These are phyloP conservation scores for Dactylonectria estremocensis DNA, from an alignment of 2,329 filamentous ascomycete genomes.

Conservation along the genomic window DNA sequence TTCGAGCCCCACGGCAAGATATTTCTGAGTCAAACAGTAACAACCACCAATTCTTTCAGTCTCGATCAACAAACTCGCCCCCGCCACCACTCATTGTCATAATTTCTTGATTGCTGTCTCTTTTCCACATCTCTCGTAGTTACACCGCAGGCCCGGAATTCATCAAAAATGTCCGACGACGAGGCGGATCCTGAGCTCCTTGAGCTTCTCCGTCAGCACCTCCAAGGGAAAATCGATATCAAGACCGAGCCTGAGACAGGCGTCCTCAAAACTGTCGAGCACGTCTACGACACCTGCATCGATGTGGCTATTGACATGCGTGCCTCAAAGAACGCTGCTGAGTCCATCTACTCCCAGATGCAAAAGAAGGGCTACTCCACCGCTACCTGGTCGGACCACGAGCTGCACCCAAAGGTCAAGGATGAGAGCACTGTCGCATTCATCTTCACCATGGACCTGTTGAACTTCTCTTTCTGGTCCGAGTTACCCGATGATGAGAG, in stretches of 20 bases:
- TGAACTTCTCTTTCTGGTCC: slow-evolving; percentile 99
- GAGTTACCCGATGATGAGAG: slow-evolving; percentile 77
- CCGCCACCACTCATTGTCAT: not conserved
- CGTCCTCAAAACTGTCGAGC: slow-evolving; percentile 86
- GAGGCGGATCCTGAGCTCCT: slow-evolving; percentile 91
- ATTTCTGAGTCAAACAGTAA: slow-evolving; percentile 20
- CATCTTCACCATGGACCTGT: slow-evolving; percentile 96
- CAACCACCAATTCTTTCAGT: slow-evolving; percentile 8
- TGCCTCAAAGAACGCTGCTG: slow-evolving; percentile 86
- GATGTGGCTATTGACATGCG: slow-evolving; percentile 92
- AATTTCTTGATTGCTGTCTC: not conserved
- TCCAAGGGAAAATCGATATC: slow-evolving; percentile 72
- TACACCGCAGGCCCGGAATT: not conserved
- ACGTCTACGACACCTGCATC: slow-evolving; percentile 92
- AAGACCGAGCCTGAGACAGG: slow-evolving; percentile 80
- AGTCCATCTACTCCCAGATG: slow-evolving; percentile 86
- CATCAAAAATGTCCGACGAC: slow-evolving; percentile 80
- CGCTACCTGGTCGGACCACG: slow-evolving; percentile 88
- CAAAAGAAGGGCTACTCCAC: slow-evolving; percentile 87
- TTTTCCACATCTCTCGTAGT: slow-evolving; percentile 15
- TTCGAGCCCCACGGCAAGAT: slow-evolving; percentile 24
- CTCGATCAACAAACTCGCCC: slow-evolving; percentile 12
- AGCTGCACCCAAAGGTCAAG: slow-evolving; percentile 88
- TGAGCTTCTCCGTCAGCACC: slow-evolving; percentile 85
- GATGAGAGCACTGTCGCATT: slow-evolving; percentile 88